A percentile compares a stretch with the other conserved stretches of the same genome.
Conservation (phyloP, 176 grass and related monocot genomes). For the Tillandsia fasciculata region DNA sequence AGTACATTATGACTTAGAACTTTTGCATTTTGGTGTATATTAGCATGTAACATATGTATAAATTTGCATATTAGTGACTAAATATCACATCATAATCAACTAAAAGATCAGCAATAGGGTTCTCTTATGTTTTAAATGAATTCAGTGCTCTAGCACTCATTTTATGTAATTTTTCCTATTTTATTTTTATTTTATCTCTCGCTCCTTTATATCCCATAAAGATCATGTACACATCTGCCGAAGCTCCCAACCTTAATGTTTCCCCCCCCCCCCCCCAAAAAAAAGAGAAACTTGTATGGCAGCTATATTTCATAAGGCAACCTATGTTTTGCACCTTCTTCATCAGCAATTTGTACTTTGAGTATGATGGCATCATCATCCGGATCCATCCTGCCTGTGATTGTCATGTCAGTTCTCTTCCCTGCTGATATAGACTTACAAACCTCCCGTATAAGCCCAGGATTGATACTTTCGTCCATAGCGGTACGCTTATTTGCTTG, state of each 20-base stretch:
- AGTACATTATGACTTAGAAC: not conserved
- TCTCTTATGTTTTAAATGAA: not conserved
- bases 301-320: not conserved
- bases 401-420: slow-evolving; percentile 48
- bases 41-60: not conserved
- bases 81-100: no score
- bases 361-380: slow-evolving; percentile 82
- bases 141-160: not conserved
- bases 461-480: not conserved
- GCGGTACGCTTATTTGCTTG: not conserved
- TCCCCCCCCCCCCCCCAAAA: no score
- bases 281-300: no score
- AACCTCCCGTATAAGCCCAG: slow-evolving; percentile 2
- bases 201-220: no score
- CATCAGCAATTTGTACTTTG: slow-evolving; percentile 69
- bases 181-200: no score
- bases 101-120: no score
- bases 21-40: not conserved
- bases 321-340: slow-evolving; percentile 27
- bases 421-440: not conserved
- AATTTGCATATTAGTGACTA: not conserved
- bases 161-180: no score
- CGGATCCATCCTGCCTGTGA: slow-evolving; percentile 83
- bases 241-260: no score
- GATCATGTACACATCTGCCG: no score